Conservation (phyloP, 2,329 filamentous ascomycete species). For the Aspergillus transmontanensis region DNA sequence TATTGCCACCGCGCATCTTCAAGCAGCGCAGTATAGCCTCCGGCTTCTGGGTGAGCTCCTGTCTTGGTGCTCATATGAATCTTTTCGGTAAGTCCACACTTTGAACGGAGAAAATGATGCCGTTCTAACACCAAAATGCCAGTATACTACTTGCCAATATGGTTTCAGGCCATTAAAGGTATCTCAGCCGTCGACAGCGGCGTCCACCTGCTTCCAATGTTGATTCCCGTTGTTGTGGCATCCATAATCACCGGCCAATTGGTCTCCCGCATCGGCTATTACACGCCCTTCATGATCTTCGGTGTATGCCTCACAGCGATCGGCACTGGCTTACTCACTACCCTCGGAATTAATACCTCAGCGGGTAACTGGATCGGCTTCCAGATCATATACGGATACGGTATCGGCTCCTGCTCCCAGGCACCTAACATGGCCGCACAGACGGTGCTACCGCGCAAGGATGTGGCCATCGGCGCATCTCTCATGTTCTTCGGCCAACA, state of each 20-base stretch:
- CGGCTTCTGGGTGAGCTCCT: conserved; percentile 11
- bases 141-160: conserved; percentile 46
- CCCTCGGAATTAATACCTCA: conserved; percentile 35
- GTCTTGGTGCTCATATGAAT: conserved; percentile 7
- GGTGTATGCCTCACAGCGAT: conserved; percentile 37
- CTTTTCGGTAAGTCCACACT: not conserved
- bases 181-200: conserved; percentile 46
- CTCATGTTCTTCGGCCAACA: conserved; percentile 40
- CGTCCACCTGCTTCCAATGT: conserved; percentile 42
- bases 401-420: conserved; percentile 39
- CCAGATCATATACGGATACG: conserved; percentile 38
- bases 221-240: conserved; percentile 35
- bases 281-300: conserved; percentile 39
- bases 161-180: conserved; percentile 52
- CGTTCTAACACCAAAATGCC: not conserved
- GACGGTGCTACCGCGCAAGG: conserved; percentile 31
- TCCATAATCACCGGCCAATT: conserved; percentile 33
- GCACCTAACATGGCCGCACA: conserved; percentile 38
- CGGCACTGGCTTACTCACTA: conserved; percentile 46
- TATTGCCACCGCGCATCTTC: conserved; percentile 31
- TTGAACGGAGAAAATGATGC: not conserved
- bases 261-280: conserved; percentile 38
- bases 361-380: conserved; percentile 42
- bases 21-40: conserved; percentile 18
- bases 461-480: conserved; percentile 38